A percentile compares a stretch with the other conserved stretches of the same genome.
Evolutionary conservation across 169 alveolate species (phyloP).

Genomic region (Theileria parva): DNA sequence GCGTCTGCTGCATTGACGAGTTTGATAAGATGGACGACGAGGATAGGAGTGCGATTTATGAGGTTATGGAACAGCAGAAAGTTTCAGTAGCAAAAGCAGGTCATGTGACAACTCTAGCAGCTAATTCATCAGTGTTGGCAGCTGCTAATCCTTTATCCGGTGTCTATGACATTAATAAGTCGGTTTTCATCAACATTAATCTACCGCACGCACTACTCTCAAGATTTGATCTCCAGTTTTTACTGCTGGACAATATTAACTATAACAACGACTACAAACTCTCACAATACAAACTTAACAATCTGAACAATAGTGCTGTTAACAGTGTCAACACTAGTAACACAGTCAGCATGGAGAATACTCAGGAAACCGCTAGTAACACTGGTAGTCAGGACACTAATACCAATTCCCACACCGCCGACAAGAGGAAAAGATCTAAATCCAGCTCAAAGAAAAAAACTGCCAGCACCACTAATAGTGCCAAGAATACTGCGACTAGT

Average conservation of each 20-base stretch:
- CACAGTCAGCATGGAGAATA: not conserved
- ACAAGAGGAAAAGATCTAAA: not conserved
- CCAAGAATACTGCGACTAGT: not conserved
- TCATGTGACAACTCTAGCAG: constrained; percentile 79
- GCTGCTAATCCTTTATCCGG: constrained; percentile 98
- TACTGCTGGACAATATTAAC: constrained; percentile 86
- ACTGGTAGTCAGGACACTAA: not conserved
- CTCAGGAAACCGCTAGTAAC: no score
- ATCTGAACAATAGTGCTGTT: not conserved
- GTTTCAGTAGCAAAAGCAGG: constrained; percentile 98
- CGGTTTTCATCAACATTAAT: constrained; percentile 92
- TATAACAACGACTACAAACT: constrained; percentile 83
- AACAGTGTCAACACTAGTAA: not conserved
- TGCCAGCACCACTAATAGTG: not conserved
- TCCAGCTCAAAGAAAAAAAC: not conserved
- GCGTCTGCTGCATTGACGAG: constrained; percentile 98
- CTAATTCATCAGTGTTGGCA: constrained; percentile 90
- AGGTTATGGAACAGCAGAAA: constrained; percentile 98
- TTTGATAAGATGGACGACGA: constrained; percentile 97
- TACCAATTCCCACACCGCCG: no score
- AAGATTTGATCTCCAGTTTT: constrained; percentile 90
- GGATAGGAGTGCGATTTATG: constrained; percentile 96
- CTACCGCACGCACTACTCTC: constrained; percentile 97
- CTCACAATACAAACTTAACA: constrained; percentile 81
- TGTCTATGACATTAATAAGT: constrained; percentile 88